A percentile compares a stretch with the other conserved stretches of the same genome.
phyloP scores from a whole-genome alignment of 2,329 filamentous ascomycete genomes.

The Aspergillus pseudoterreus region DNA sequence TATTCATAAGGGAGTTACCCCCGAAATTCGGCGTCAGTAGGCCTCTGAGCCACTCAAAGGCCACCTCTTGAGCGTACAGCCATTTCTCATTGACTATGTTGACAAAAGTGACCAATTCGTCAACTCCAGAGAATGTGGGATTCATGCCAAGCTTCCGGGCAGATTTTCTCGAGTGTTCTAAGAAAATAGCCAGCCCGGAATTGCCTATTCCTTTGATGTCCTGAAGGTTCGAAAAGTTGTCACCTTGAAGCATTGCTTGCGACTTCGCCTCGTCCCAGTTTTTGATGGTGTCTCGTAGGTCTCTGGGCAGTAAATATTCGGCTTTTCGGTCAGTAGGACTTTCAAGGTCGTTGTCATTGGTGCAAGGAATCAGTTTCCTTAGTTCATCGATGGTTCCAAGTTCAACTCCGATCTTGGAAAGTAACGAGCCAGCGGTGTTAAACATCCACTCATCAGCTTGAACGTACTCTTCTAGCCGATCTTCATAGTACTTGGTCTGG shows the following conservation, averaged over 20 bases:
- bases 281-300: slow-evolving; percentile 43
- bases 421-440: slow-evolving; percentile 50
- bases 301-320: slow-evolving; percentile 33
- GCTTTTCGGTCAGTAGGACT: slow-evolving; percentile 15
- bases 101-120: slow-evolving; percentile 39
- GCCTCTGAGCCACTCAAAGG: slow-evolving; percentile 51
- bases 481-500: slow-evolving; percentile 51
- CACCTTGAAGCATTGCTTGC: slow-evolving; percentile 43
- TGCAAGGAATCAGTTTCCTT: slow-evolving; percentile 24
- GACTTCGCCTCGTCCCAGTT: slow-evolving; percentile 46
- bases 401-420: slow-evolving; percentile 49
- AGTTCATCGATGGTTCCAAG: slow-evolving; percentile 42
- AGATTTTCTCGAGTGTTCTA: slow-evolving; percentile 53
- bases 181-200: slow-evolving; percentile 52
- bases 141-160: slow-evolving; percentile 38
- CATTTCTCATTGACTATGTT: slow-evolving; percentile 45
- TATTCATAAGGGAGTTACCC: slow-evolving; percentile 6
- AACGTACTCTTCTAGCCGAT: slow-evolving; percentile 51
- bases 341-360: slow-evolving; percentile 14
- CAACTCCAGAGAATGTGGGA: slow-evolving; percentile 37
- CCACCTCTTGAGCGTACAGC: slow-evolving; percentile 49
- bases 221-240: slow-evolving; percentile 47
- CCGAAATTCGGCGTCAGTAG: slow-evolving; percentile 45
- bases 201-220: slow-evolving; percentile 46
- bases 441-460: slow-evolving; percentile 58